phyloP scores from a whole-genome alignment of 192 early-diverging fungal genomes.

The Backusella macrospora region DNA sequence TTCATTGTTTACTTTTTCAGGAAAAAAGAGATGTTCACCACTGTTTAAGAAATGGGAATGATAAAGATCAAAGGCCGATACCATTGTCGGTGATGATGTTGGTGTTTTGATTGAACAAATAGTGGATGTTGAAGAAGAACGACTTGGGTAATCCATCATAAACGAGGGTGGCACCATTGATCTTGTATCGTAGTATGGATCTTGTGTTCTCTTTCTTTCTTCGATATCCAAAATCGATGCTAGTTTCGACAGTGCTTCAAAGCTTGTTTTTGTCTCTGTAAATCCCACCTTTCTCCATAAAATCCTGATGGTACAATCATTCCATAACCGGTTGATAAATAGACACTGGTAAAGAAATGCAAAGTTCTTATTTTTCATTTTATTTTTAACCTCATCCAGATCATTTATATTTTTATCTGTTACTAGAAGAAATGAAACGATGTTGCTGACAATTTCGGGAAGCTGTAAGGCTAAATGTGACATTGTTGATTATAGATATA shows the following conservation, averaged over 20 bases:
- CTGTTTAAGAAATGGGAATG: too few species aligned
- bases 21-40: neutral
- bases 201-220: too few species aligned
- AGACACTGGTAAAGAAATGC: constrained; percentile 21
- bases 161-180: neutral
- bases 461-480: constrained; percentile 11
- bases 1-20: too few species aligned
- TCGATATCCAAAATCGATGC: neutral
- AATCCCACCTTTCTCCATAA: constrained; percentile 38
- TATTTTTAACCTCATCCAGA: neutral
- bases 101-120: neutral
- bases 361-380: neutral
- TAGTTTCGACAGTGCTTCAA: constrained; percentile 23
- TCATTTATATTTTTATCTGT: neutral
- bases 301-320: constrained; percentile 25
- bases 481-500: neutral
- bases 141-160: neutral
- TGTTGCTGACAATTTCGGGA: constrained; percentile 19
- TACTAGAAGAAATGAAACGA: neutral
- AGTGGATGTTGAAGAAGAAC: constrained; percentile 17
- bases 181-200: neutral
- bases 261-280: constrained; percentile 28
- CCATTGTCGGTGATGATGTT: neutral
- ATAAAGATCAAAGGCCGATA: too few species aligned
- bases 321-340: constrained; percentile 38